Conservation (phyloP, 345 rosid species). For the Lenwebbia sp. region DNA sequence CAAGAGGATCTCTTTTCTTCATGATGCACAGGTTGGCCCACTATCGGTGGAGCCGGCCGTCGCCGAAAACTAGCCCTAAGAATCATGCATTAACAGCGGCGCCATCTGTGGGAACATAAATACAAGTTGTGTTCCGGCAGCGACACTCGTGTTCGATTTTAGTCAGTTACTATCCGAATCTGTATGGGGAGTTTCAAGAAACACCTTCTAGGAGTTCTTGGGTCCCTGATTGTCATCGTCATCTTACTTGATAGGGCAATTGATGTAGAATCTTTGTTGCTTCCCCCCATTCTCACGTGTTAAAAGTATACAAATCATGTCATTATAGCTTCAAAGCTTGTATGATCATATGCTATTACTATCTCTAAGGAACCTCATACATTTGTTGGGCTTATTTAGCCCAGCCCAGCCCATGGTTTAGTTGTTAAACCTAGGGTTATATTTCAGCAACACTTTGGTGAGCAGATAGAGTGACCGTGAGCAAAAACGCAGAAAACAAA, state of each 20-base stretch:
- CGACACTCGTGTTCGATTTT: neutral
- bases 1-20: neutral
- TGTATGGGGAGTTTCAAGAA: neutral
- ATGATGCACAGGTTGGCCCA: neutral
- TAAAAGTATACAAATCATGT: neutral
- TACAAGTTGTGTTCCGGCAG: neutral
- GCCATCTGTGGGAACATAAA: neutral
- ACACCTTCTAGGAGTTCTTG: neutral
- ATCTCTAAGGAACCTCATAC: neutral
- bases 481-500: too few species aligned
- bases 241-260: neutral
- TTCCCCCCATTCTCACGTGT: neutral
- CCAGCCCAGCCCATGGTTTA: too few species aligned
- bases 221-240: neutral
- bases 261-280: neutral
- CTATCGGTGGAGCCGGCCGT: neutral
- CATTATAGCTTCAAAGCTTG: neutral
- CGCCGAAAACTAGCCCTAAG: fast-evolving
- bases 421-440: too few species aligned
- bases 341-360: neutral
- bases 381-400: too few species aligned
- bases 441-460: too few species aligned
- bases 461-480: too few species aligned
- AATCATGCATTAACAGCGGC: too few species aligned
- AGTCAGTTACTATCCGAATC: neutral